Conservation (phyloP, 164 flowering plant genomes). For the Stephania yunnanensis region DNA sequence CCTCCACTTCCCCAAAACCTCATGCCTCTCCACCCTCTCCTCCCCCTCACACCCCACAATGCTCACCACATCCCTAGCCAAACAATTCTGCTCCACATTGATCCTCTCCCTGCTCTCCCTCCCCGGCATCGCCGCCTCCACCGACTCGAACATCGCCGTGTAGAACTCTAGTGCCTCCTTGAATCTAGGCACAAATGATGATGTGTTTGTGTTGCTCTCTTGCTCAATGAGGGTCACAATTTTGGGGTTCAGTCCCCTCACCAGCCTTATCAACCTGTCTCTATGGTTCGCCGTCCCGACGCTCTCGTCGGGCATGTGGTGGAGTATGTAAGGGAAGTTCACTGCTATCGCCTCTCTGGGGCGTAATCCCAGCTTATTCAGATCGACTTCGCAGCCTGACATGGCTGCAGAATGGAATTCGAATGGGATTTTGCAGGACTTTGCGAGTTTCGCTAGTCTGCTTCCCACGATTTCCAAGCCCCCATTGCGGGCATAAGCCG, state of each 20-base stretch:
- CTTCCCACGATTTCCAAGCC: slow-evolving; percentile 1
- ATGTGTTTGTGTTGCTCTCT: slow-evolving; percentile 69
- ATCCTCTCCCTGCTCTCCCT: slow-evolving; percentile 65
- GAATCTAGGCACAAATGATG: slow-evolving; percentile 62
- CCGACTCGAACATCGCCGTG: slow-evolving; percentile 64
- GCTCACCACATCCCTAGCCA: slow-evolving; percentile 75
- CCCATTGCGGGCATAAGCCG: slow-evolving; percentile 3
- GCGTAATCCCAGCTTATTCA: neutral
- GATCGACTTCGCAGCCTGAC: neutral
- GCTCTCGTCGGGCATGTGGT: slow-evolving; percentile 11
- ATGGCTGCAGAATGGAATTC: slow-evolving; percentile 5
- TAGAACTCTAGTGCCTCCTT: slow-evolving; percentile 54
- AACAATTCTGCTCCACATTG: slow-evolving; percentile 74
- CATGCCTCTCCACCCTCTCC: slow-evolving; percentile 77
- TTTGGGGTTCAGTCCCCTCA: slow-evolving; percentile 20
- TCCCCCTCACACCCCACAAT: slow-evolving; percentile 74
- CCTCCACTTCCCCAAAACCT: slow-evolving; percentile 64
- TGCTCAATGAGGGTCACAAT: slow-evolving; percentile 81
- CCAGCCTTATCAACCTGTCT: slow-evolving; percentile 1
- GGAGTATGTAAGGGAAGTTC: slow-evolving; percentile 2
- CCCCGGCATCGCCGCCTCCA: slow-evolving; percentile 47
- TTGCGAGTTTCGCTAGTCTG: neutral
- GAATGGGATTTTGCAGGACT: slow-evolving; percentile 1
- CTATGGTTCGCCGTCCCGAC: neutral
- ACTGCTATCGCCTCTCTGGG: slow-evolving; percentile 2